Conservation (phyloP, 2,329 filamentous ascomycete species). For the Phoma sp. region DNA sequence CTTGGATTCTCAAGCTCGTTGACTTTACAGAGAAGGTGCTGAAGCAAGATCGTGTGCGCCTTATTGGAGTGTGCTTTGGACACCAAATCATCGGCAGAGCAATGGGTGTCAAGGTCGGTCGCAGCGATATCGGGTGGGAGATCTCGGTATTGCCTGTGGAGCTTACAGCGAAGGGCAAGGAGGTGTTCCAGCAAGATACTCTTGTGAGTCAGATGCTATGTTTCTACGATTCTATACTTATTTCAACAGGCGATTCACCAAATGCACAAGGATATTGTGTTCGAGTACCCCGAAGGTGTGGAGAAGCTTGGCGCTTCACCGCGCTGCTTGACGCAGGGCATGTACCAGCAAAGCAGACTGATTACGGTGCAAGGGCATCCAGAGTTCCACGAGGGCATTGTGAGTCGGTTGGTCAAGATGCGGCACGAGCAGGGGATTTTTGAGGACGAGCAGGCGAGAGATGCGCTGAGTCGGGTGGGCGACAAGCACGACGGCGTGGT, state of each 20-base stretch:
- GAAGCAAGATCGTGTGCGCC: slow-evolving; percentile 66
- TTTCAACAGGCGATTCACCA: slow-evolving; percentile 72
- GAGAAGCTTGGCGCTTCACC: slow-evolving; percentile 70
- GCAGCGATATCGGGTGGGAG: slow-evolving; percentile 79
- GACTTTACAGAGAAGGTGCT: slow-evolving; percentile 70
- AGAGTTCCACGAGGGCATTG: slow-evolving; percentile 78
- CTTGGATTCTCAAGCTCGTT: slow-evolving; percentile 79
- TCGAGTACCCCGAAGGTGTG: slow-evolving; percentile 67
- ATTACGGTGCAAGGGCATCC: slow-evolving; percentile 88
- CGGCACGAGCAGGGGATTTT: slow-evolving; percentile 74
- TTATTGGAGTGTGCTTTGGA: slow-evolving; percentile 87
- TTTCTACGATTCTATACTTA: not conserved
- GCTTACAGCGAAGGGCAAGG: slow-evolving; percentile 73
- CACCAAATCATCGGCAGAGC: slow-evolving; percentile 85
- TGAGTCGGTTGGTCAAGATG: slow-evolving; percentile 70
- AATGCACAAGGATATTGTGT: slow-evolving; percentile 84
- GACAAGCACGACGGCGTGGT: slow-evolving; percentile 80
- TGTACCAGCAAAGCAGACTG: slow-evolving; percentile 71
- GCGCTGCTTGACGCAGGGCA: slow-evolving; percentile 77
- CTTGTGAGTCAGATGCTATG: slow-evolving; percentile 52
- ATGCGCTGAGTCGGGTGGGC: slow-evolving; percentile 70
- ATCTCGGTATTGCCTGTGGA: slow-evolving; percentile 74
- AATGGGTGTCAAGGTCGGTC: slow-evolving; percentile 70
- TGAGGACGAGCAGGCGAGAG: slow-evolving; percentile 70
- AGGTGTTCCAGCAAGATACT: slow-evolving; percentile 72